A percentile compares a stretch with the other conserved stretches of the same genome.
phyloP scores from a whole-genome alignment of 2,329 filamentous ascomycete species.

The Phaeomoniella chlamydospora region DNA sequence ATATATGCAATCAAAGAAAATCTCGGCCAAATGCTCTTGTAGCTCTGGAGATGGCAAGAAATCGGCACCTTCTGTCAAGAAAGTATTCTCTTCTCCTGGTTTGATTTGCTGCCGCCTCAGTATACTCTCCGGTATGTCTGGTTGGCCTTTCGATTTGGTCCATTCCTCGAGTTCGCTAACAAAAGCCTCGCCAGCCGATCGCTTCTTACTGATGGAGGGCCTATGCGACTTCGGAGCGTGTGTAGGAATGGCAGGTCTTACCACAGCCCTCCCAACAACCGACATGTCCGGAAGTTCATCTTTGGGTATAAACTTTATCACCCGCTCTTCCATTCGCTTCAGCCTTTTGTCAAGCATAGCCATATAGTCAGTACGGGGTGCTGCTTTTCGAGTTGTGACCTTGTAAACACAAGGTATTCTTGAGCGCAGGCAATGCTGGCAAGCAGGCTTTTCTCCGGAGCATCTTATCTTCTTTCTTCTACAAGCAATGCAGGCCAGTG shows the following conservation, averaged over 20 bases:
- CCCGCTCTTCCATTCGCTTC: constrained; percentile 94
- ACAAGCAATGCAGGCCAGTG: constrained; percentile 89
- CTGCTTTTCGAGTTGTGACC: constrained; percentile 84
- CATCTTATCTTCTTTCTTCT: constrained; percentile 95
- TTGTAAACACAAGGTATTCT: constrained; percentile 96
- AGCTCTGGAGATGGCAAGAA: constrained; percentile 72
- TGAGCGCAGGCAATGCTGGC: constrained; percentile 87
- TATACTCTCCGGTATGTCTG: constrained; percentile 31
- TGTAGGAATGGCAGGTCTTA: constrained; percentile 61
- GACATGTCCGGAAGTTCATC: constrained; percentile 57
- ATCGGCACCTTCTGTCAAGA: constrained; percentile 70
- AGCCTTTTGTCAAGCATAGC: constrained; percentile 93
- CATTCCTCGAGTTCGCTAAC: constrained; percentile 67
- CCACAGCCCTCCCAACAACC: constrained; percentile 61
- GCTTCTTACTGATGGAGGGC: constrained; percentile 49
- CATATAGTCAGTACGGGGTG: constrained; percentile 95
- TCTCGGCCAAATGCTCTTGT: constrained; percentile 82
- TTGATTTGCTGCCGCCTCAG: constrained; percentile 42
- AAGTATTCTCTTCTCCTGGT: constrained; percentile 58
- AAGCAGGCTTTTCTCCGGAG: constrained; percentile 92
- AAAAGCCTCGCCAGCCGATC: constrained; percentile 77
- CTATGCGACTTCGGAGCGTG: constrained; percentile 38
- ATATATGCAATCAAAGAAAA: constrained; percentile 93
- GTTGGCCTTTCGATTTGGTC: constrained; percentile 47
- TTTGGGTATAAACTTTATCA: constrained; percentile 89